phyloP scores from a whole-genome alignment of 768 basidiomycete genomes.

The Sutorius australiensis region DNA sequence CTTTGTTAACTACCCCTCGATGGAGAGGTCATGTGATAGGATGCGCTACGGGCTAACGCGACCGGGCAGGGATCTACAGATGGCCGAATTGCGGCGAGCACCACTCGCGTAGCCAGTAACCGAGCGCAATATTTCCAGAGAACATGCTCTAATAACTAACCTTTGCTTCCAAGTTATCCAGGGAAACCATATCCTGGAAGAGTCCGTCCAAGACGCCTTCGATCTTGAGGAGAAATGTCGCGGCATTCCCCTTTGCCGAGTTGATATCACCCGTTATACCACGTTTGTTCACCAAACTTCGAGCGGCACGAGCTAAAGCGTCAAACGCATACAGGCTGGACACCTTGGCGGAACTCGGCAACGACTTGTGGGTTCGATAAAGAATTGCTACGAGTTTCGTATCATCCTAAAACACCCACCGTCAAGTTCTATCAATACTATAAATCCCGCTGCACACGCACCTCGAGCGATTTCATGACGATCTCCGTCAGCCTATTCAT shows the following conservation, averaged over 20 bases:
- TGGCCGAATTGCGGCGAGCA: constrained; percentile 4
- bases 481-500: constrained; percentile 74
- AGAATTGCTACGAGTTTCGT: constrained; percentile 84
- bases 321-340: constrained; percentile 93
- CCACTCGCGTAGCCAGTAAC: constrained; percentile 8
- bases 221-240: constrained; percentile 83
- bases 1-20: constrained; percentile 40
- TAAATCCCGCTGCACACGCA: constrained; percentile 33
- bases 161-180: constrained; percentile 71
- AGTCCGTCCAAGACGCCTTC: constrained; percentile 89
- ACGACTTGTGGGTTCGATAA: constrained; percentile 83
- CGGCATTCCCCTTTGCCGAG: constrained; percentile 61
- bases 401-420: constrained; percentile 55
- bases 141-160: constrained; percentile 52
- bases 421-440: neutral
- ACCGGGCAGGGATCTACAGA: neutral
- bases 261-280: constrained; percentile 53
- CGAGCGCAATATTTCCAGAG: constrained; percentile 3
- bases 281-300: constrained; percentile 62
- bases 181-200: constrained; percentile 75
- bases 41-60: constrained; percentile 20
- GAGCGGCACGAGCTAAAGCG: constrained; percentile 83
- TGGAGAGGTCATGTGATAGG: constrained; percentile 29
- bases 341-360: constrained; percentile 66
- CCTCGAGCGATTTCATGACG: constrained; percentile 74